Base-by-base conservation (phyloP, 1,139 yeast species). In the Geotrichum aggregatum region DNA sequence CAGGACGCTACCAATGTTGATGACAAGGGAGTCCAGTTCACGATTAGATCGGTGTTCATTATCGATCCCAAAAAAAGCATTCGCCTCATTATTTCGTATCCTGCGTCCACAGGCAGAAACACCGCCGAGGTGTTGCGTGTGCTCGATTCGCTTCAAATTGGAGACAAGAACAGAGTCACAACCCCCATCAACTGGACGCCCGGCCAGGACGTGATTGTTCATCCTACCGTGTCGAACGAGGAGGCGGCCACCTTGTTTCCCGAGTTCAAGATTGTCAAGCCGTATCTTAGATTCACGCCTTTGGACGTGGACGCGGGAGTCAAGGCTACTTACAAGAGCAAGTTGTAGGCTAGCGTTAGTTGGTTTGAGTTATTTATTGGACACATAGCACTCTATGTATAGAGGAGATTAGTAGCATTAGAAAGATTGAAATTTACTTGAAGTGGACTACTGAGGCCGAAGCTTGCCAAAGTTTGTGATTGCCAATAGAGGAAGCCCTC, bases 161-260 rank as follows among this genome's bases (percentile, higher is more conserved):
- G 86, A 62, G 94, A 86, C 70, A 76, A 76, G 67, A 68, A 82
- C 73, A 78, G 84, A 62, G 72, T 86, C 61, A 84, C 89, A 58
- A 86, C 94, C 50, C 95, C 95, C 57, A 82, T 87, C 66, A 85
- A 87, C 76, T 87, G 95, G 95, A 77, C 80, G 60, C 86, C 85
- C 54, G 95, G 95, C 62, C 85, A 86, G 62, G 95, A 87, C 71
- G 94, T 86, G 54, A 85, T 87, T 63, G 83, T 87, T 58, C 91
- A 84, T 60, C 91, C 92, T 60, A 69, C 79, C 52, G 84, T 83
- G 52, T 71, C 81, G 52, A 80, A 84, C 68, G 87, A 80, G 53
- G 87, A 81, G 67, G 94, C 94, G 49, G 78, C 79, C 72, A 77
- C 77, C 56, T 70, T 80, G 65, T 86, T 84, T 77, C 91, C 91